These are phyloP conservation scores for Tanacetum coccineum DNA, from an alignment of 129 eudicot species.

Conservation along the genomic window DNA sequence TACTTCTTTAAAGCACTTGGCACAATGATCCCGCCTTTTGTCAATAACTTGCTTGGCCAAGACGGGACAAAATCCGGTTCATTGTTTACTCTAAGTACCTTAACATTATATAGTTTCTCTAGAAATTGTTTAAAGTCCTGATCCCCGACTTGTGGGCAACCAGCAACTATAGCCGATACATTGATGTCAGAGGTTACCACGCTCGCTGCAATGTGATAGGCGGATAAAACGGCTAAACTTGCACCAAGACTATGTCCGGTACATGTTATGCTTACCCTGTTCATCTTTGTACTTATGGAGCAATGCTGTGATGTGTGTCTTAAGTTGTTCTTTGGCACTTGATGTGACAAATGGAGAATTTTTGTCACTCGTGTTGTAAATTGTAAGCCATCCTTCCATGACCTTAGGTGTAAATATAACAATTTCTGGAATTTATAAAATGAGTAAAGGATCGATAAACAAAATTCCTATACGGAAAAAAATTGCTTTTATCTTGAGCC, in stretches of 20 bases:
- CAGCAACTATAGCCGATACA: slow-evolving; percentile 18
- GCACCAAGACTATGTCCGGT: slow-evolving; percentile 36
- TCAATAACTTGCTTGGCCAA: slow-evolving; percentile 31
- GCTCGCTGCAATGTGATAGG: slow-evolving; percentile 22
- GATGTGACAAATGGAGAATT: slow-evolving; percentile 8
- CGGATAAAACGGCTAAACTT: slow-evolving; percentile 24
- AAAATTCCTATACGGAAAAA: too few species aligned
- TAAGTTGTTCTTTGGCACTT: slow-evolving; percentile 31
- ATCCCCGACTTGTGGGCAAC: slow-evolving; percentile 26
- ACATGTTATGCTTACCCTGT: slow-evolving; percentile 28
- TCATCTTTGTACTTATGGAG: slow-evolving; percentile 16
- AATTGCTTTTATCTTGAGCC: too few species aligned
- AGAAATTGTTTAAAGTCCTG: slow-evolving; percentile 15
- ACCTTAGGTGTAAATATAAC: slow-evolving; percentile 8
- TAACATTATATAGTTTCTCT: slow-evolving; percentile 24
- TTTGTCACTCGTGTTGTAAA: slow-evolving; percentile 23
- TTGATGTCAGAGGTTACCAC: slow-evolving; percentile 7
- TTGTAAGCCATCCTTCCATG: slow-evolving; percentile 29
- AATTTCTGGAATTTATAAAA: too few species aligned
- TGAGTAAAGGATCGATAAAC: too few species aligned
- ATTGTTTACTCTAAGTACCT: slow-evolving; percentile 21
- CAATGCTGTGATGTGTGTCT: slow-evolving; percentile 2
- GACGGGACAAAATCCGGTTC: slow-evolving; percentile 16
- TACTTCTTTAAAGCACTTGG: slow-evolving; percentile 17
- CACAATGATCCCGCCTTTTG: background rate